Evolutionary conservation across 2,329 filamentous ascomycete genomes (phyloP).

Genomic region (Chaetomium olivaceum): DNA sequence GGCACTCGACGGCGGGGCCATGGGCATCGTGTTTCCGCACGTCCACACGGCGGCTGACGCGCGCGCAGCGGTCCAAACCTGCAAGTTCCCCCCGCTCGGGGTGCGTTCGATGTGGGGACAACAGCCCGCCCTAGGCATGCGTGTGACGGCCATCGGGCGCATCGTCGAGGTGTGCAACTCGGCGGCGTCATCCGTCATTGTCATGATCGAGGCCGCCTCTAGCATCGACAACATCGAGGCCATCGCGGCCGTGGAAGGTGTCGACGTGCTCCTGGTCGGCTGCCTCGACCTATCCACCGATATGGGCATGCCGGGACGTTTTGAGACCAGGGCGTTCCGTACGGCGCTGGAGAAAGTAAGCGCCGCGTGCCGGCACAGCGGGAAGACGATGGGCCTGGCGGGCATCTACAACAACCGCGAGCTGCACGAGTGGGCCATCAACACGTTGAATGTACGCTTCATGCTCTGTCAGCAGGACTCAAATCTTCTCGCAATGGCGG

Average conservation of each 20-base stretch:
- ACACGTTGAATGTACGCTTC: not conserved
- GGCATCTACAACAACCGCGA: constrained; percentile 8
- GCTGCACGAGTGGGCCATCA: constrained; percentile 7
- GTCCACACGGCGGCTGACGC: not conserved
- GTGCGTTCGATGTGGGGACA: not conserved
- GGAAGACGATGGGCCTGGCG: not conserved
- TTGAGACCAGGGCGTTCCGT: not conserved
- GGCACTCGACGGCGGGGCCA: not conserved
- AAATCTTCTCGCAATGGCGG: not conserved
- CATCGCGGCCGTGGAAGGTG: constrained; percentile 1
- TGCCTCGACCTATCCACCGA: constrained; percentile 7
- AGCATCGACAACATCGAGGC: constrained; percentile 4
- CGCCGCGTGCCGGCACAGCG: not conserved
- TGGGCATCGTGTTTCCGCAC: constrained; percentile 6
- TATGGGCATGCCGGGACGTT: not conserved
- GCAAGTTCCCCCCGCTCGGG: constrained; percentile 4
- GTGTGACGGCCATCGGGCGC: not conserved
- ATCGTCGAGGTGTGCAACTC: constrained; percentile 7
- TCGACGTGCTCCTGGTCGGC: constrained; percentile 1
- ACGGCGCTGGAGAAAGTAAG: constrained; percentile 2
- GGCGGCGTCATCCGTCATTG: not conserved
- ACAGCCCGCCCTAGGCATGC: not conserved
- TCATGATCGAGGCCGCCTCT: not conserved
- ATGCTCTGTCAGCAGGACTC: constrained; percentile 9
- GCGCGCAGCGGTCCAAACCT: not conserved